Evolutionary conservation across 2,329 filamentous ascomycete genomes (phyloP).

Genomic region (Alternaria viburni): DNA sequence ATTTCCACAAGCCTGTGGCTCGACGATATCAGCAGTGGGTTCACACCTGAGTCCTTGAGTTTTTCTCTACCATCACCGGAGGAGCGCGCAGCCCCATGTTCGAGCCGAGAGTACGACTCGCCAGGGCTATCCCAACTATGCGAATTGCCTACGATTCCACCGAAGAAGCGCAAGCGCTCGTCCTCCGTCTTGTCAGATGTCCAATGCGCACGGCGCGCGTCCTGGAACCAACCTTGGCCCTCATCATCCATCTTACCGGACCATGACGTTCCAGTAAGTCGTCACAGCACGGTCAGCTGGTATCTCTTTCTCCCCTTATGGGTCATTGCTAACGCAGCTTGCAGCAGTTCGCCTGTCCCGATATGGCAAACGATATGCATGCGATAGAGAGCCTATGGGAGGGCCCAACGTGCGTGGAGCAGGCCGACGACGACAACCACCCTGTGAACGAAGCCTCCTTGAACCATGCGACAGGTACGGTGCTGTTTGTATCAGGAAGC

Average conservation of each 20-base stretch:
- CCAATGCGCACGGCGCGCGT: neutral
- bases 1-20: neutral
- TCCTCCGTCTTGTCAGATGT: neutral
- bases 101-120: neutral
- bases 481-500: neutral
- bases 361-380: neutral
- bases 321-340: neutral
- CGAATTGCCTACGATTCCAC: neutral
- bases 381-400: neutral
- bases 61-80: neutral
- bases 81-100: neutral
- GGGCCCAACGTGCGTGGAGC: neutral
- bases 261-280: neutral
- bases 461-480: neutral
- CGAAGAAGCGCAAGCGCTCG: neutral
- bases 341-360: neutral
- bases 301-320: neutral
- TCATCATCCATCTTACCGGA: neutral
- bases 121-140: neutral
- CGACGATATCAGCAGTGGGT: neutral
- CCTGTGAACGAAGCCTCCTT: neutral
- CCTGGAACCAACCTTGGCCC: neutral
- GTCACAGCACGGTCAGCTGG: neutral
- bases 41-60: neutral
- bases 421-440: neutral